These are phyloP conservation scores for Penicillium silybi DNA, from an alignment of 495 filamentous ascomycete species.

Conservation along the genomic window DNA sequence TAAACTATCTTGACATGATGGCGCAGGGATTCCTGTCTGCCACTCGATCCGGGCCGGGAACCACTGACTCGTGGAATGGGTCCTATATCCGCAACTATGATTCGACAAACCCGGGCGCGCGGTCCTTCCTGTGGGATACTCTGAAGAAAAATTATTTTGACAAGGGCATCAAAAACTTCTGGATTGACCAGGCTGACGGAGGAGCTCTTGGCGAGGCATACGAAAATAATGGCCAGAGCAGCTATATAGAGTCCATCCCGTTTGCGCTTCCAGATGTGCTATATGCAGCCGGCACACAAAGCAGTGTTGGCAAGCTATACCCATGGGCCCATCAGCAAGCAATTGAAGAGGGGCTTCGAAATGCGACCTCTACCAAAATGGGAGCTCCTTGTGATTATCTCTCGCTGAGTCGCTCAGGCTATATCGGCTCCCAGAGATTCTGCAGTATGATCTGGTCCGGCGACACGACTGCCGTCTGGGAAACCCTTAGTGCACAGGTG, in stretches of 20 bases:
- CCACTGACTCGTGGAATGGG: slow-evolving; percentile 29
- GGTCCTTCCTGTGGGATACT: slow-evolving; percentile 20
- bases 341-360: slow-evolving; percentile 28
- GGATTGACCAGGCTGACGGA: slow-evolving; percentile 34
- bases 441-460: slow-evolving; percentile 33
- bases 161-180: slow-evolving; percentile 29
- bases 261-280: slow-evolving; percentile 24
- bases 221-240: slow-evolving; percentile 29
- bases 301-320: slow-evolving; percentile 27
- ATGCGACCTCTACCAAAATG: slow-evolving; percentile 15
- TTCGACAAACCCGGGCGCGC: slow-evolving; percentile 24
- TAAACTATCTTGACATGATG: slow-evolving; percentile 28
- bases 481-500: slow-evolving; percentile 24
- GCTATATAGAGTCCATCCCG: slow-evolving; percentile 25
- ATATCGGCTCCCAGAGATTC: slow-evolving; percentile 29
- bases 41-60: slow-evolving; percentile 26
- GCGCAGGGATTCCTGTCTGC: slow-evolving; percentile 25
- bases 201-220: slow-evolving; percentile 28
- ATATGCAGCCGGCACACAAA: slow-evolving; percentile 25
- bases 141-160: slow-evolving; percentile 25
- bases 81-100: slow-evolving; percentile 32
- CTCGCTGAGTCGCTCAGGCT: slow-evolving; percentile 27
- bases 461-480: slow-evolving; percentile 30
- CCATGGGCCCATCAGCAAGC: slow-evolving; percentile 31
- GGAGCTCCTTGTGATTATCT: slow-evolving; percentile 21